These are phyloP conservation scores for Jackrogersella multiformis DNA, from an alignment of 495 filamentous ascomycete species.

Conservation along the genomic window DNA sequence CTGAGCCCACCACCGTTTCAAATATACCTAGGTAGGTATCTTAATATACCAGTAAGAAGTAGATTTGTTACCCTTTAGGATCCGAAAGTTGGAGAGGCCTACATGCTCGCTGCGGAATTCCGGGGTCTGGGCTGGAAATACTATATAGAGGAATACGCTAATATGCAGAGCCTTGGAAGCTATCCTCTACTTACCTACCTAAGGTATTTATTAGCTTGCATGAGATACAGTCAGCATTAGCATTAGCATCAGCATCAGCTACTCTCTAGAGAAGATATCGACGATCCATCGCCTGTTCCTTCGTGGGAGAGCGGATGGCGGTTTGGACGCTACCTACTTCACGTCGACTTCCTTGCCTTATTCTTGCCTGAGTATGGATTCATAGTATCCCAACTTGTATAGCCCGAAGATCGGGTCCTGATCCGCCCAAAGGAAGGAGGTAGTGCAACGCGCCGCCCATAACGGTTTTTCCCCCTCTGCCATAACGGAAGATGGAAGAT, in stretches of 20 bases:
- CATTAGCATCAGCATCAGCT: background rate
- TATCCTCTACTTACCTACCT: too few relatives aligned
- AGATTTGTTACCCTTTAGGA: background rate
- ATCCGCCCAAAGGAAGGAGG: background rate
- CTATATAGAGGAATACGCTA: too few relatives aligned
- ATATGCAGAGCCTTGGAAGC: too few relatives aligned
- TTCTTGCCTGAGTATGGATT: too few relatives aligned
- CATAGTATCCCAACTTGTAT: constrained; percentile 6
- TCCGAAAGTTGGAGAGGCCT: background rate
- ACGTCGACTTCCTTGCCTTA: background rate
- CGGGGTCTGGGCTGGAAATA: background rate
- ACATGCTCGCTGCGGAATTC: background rate
- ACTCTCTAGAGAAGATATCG: background rate
- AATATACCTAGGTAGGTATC: too few relatives aligned
- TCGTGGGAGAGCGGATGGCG: background rate
- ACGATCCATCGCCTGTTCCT: background rate
- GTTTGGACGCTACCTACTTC: background rate
- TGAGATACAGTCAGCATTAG: constrained; percentile 21
- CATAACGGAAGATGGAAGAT: background rate
- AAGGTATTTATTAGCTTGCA: too few relatives aligned
- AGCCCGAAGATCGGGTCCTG: constrained; percentile 13
- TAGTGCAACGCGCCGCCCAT: constrained; percentile 16
- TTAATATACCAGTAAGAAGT: constrained; percentile 21
- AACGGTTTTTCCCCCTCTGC: constrained; percentile 5
- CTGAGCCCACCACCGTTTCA: constrained; percentile 22